Conservation (phyloP, 116 monocot genomes). For the Cymodocea nodosa region DNA sequence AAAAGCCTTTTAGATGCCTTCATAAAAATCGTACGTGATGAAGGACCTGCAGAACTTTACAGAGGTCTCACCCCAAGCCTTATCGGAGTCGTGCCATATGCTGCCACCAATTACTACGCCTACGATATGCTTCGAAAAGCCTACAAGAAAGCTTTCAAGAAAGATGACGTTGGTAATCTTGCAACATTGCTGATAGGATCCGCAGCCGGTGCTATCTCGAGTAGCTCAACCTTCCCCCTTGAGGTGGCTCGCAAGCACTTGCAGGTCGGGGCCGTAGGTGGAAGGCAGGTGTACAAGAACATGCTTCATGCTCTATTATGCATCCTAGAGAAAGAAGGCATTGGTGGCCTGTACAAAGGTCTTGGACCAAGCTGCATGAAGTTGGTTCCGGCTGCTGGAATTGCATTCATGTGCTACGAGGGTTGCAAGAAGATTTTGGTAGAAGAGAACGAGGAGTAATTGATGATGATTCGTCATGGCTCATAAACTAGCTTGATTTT, state of each 20-base stretch:
- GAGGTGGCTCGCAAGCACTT: slow-evolving; percentile 97
- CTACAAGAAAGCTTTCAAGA: slow-evolving; percentile 52
- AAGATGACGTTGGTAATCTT: slow-evolving; percentile 57
- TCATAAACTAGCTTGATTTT: neutral
- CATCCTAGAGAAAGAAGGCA: slow-evolving; percentile 80
- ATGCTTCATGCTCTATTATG: slow-evolving; percentile 78
- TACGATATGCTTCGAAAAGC: slow-evolving; percentile 71
- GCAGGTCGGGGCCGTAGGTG: slow-evolving; percentile 93
- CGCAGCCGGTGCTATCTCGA: slow-evolving; percentile 85
- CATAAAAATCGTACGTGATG: slow-evolving; percentile 71
- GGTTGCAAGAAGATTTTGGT: slow-evolving; percentile 91
- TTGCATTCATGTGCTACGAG: slow-evolving; percentile 98
- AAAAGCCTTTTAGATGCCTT: slow-evolving; percentile 77
- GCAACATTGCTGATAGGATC: slow-evolving; percentile 88
- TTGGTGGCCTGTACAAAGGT: slow-evolving; percentile 81
- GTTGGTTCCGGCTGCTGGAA: slow-evolving; percentile 89
- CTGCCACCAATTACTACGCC: slow-evolving; percentile 81
- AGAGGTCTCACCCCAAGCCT: slow-evolving; percentile 86
- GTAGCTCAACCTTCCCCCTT: slow-evolving; percentile 83
- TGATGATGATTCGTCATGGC: neutral
- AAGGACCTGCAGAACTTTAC: slow-evolving; percentile 95
- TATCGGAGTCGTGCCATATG: slow-evolving; percentile 90
- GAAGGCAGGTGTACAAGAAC: slow-evolving; percentile 77
- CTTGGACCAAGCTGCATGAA: slow-evolving; percentile 94
- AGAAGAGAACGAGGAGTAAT: slow-evolving; percentile 23